Percentiles rank a stretch among this genome's conserved stretches.
These are phyloP conservation scores for Trametes maxima DNA, from an alignment of 768 basidiomycete genomes.

Conservation along the genomic window DNA sequence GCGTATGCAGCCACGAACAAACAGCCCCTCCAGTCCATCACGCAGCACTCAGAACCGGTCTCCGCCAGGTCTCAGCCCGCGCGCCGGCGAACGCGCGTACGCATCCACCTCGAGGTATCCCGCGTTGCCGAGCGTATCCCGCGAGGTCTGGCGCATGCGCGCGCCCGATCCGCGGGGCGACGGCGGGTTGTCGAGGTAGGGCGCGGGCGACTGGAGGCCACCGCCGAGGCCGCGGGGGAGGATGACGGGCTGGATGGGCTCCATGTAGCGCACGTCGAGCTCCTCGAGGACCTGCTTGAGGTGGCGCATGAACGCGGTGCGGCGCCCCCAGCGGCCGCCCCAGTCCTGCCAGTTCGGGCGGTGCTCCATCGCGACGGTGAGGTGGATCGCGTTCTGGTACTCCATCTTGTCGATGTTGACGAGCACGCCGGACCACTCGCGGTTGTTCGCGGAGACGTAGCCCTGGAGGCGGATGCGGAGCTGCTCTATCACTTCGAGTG, in stretches of 20 bases:
- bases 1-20: neutral
- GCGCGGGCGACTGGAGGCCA: neutral
- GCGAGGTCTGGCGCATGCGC: slow-evolving; percentile 6
- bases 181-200: slow-evolving; percentile 13
- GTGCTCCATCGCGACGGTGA: slow-evolving; percentile 74
- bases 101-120: slow-evolving; percentile 12
- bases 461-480: slow-evolving; percentile 55
- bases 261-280: slow-evolving; percentile 67
- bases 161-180: slow-evolving; percentile 14
- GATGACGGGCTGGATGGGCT: slow-evolving; percentile 74
- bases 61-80: slow-evolving; percentile 17
- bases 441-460: slow-evolving; percentile 63
- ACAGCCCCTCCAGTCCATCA: neutral
- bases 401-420: slow-evolving; percentile 83
- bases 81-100: slow-evolving; percentile 15
- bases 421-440: slow-evolving; percentile 69
- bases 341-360: slow-evolving; percentile 87
- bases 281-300: slow-evolving; percentile 74
- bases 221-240: slow-evolving; percentile 38
- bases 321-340: slow-evolving; percentile 77
- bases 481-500: slow-evolving; percentile 70
- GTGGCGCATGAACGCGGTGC: slow-evolving; percentile 75
- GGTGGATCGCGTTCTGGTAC: slow-evolving; percentile 68
- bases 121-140: slow-evolving; percentile 21
- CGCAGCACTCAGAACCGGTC: slow-evolving; percentile 19